phyloP scores from a whole-genome alignment of 257 asterid genomes.

The Coffea eugenioides region DNA sequence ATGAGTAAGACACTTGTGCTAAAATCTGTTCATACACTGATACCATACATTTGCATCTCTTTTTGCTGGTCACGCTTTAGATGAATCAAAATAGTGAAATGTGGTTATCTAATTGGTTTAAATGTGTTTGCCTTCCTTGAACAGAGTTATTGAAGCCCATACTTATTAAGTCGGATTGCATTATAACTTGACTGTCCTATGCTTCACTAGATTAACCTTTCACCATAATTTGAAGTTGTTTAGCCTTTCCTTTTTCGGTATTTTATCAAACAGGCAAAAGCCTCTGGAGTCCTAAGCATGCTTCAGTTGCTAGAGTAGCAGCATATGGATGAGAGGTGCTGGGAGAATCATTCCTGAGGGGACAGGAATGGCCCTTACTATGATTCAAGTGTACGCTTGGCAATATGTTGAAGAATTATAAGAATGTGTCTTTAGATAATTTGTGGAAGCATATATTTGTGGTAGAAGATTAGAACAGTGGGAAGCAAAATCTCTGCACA shows the following conservation, averaged over 20 bases:
- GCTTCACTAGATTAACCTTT: background rate
- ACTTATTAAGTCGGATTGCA: background rate
- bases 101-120: background rate
- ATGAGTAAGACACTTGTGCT: background rate
- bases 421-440: too few species aligned
- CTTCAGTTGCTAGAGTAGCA: background rate
- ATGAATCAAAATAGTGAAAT: background rate
- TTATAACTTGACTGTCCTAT: background rate
- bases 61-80: background rate
- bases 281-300: background rate
- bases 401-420: background rate
- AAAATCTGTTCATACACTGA: background rate
- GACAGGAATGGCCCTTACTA: background rate
- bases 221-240: background rate
- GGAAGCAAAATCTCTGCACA: too few species aligned
- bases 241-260: background rate
- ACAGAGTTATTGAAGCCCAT: background rate
- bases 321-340: background rate
- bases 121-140: background rate
- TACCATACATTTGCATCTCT: background rate
- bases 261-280: background rate
- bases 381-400: too few species aligned
- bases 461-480: too few species aligned
- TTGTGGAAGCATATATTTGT: background rate
- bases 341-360: background rate